phyloP scores from a whole-genome alignment of 2,329 filamentous ascomycete genomes.

The Lecanicillium sp. region DNA sequence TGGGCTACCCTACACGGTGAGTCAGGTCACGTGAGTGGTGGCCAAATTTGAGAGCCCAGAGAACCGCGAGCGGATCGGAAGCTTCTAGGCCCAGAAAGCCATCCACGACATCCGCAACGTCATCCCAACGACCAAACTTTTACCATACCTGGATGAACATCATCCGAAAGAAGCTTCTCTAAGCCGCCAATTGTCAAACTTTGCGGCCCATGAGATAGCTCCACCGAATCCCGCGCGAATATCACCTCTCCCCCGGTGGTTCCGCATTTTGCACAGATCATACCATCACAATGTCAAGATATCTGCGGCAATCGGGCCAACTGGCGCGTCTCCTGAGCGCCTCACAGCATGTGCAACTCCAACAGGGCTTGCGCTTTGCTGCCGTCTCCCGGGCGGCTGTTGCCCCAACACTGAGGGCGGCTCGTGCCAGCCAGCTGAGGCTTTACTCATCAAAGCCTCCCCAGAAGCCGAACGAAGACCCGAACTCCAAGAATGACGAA shows the following conservation, averaged over 20 bases:
- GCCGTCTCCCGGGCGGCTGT: slow-evolving; percentile 23
- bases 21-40: slow-evolving; percentile 9
- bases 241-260: slow-evolving; percentile 21
- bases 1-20: not conserved
- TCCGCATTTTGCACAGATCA: slow-evolving; percentile 22
- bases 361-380: slow-evolving; percentile 32
- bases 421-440: slow-evolving; percentile 22
- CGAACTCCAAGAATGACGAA: slow-evolving; percentile 13
- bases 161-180: slow-evolving; percentile 1
- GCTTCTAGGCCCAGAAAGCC: slow-evolving; percentile 3
- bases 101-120: not conserved
- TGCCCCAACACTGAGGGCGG: slow-evolving; percentile 24
- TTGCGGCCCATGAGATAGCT: slow-evolving; percentile 25
- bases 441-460: slow-evolving; percentile 29
- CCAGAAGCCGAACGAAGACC: slow-evolving; percentile 16
- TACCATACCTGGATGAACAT: slow-evolving; percentile 1
- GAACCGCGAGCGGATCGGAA: slow-evolving; percentile 1
- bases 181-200: slow-evolving; percentile 13
- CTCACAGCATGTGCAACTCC: slow-evolving; percentile 42
- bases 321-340: slow-evolving; percentile 54
- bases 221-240: slow-evolving; percentile 13
- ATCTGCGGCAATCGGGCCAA: slow-evolving; percentile 58
- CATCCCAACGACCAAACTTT: slow-evolving; percentile 1
- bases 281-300: slow-evolving; percentile 49
- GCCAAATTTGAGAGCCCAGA: slow-evolving; percentile 8